A percentile compares a stretch with the other conserved stretches of the same genome.
Conservation (phyloP, 2,329 filamentous ascomycete species). For the Aureobasidium sp. region DNA sequence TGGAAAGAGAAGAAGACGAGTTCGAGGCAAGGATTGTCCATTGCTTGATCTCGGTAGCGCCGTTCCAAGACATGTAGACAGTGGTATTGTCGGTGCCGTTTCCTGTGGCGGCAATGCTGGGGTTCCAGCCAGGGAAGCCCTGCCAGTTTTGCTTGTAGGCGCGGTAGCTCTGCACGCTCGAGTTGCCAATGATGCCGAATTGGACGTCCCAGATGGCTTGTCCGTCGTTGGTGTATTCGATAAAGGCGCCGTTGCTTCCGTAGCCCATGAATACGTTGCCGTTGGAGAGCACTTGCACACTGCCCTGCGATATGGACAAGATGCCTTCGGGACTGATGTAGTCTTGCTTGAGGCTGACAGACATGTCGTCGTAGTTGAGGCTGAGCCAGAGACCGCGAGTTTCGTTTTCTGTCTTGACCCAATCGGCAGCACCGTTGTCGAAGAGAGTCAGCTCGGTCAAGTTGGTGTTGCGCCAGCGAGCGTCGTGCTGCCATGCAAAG, state of each 20-base stretch:
- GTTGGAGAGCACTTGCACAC: constrained; percentile 46
- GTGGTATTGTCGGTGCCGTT: constrained; percentile 12
- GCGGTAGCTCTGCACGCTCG: constrained; percentile 43
- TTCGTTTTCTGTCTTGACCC: constrained; percentile 13
- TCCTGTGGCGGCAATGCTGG: constrained; percentile 15
- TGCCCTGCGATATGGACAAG: constrained; percentile 43
- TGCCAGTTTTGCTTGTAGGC: constrained; percentile 36
- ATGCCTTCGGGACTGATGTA: constrained; percentile 29
- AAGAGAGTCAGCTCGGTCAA: constrained; percentile 20
- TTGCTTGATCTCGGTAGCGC: constrained; percentile 18
- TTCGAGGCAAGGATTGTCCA: constrained; percentile 19
- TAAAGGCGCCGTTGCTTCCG: constrained; percentile 37
- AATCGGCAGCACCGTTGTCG: constrained; percentile 19
- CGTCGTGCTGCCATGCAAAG: constrained; percentile 49
- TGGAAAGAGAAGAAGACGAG: constrained; percentile 9
- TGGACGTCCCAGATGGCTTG: constrained; percentile 47
- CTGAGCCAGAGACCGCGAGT: constrained; percentile 17
- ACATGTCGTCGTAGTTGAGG: constrained; percentile 25
- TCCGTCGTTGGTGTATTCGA: constrained; percentile 40
- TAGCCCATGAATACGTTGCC: constrained; percentile 51
- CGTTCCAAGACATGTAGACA: constrained; percentile 19
- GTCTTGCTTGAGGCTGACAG: constrained; percentile 23
- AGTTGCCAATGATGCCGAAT: constrained; percentile 34
- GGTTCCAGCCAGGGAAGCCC: constrained; percentile 10
- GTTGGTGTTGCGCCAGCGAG: constrained; percentile 32